Evolutionary conservation across 2,329 filamentous ascomycete species (phyloP).

Genomic region (Neonectria faginata): DNA sequence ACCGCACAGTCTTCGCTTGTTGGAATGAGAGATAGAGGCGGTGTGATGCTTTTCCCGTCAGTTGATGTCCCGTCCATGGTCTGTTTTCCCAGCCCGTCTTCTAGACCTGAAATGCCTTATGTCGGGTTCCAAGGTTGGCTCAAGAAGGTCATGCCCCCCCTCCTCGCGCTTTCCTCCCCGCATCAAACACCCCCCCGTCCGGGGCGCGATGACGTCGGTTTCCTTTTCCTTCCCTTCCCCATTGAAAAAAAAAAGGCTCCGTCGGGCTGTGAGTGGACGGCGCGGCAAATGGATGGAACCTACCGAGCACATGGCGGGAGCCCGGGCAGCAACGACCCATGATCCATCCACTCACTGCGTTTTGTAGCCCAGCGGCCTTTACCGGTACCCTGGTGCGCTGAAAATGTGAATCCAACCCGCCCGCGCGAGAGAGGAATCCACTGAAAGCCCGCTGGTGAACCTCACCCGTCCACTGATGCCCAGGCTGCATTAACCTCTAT

Average conservation of each 20-base stretch:
- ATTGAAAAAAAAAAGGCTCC: neutral
- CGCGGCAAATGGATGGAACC: neutral
- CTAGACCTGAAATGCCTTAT: neutral
- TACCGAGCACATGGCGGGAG: neutral
- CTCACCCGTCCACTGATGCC: neutral
- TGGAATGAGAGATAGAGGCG: neutral
- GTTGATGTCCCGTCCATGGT: neutral
- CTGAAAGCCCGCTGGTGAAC: no score
- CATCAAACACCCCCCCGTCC: neutral
- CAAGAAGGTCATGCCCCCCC: neutral
- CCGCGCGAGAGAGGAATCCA: neutral
- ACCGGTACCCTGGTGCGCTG: neutral
- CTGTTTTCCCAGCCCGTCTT: neutral
- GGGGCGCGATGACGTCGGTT: neutral
- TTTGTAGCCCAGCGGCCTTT: neutral
- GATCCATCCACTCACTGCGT: no score
- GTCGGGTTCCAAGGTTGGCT: neutral
- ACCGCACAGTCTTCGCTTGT: neutral
- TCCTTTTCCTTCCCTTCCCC: neutral
- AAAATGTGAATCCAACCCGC: neutral
- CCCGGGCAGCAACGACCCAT: no score
- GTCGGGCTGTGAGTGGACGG: conserved; percentile 1
- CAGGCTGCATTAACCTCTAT: neutral
- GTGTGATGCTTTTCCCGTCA: neutral
- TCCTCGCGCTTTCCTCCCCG: neutral